Evolutionary conservation across 2,329 filamentous ascomycete genomes (phyloP).

Genomic region (Sporothrix brunneoviolacea): DNA sequence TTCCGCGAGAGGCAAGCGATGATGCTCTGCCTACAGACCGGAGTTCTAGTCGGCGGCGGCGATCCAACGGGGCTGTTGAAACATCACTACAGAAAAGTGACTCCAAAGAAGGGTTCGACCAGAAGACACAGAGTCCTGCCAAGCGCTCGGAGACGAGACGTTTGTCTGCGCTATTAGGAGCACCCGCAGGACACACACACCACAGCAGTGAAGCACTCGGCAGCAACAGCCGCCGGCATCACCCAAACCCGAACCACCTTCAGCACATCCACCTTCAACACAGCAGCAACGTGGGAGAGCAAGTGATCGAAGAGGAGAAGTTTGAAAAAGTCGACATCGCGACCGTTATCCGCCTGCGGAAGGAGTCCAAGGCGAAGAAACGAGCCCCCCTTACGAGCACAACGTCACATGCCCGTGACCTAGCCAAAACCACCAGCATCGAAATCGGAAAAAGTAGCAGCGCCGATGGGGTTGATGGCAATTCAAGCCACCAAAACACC

Average conservation of each 20-base stretch:
- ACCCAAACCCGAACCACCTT: conserved; percentile 2
- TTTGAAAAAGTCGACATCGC: conserved; percentile 22
- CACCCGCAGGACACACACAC: neutral
- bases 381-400: conserved; percentile 17
- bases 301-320: conserved; percentile 21
- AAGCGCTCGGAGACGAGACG: conserved; percentile 10
- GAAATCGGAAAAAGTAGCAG: neutral
- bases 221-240: conserved; percentile 5
- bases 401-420: neutral
- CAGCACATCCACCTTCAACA: conserved; percentile 9
- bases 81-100: neutral
- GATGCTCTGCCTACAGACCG: neutral
- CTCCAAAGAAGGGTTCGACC: neutral
- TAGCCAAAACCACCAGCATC: conserved; percentile 4
- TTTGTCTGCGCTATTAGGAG: conserved; percentile 10
- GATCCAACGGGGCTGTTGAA: neutral
- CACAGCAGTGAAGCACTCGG: neutral
- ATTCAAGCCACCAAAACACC: neutral
- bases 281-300: conserved; percentile 12
- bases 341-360: conserved; percentile 25
- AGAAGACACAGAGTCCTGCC: neutral
- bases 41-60: neutral
- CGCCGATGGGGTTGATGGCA: neutral
- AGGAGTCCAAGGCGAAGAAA: conserved; percentile 26
- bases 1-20: neutral